phyloP scores from a whole-genome alignment of 768 basidiomycete species.

The Mycena vulgaris region DNA sequence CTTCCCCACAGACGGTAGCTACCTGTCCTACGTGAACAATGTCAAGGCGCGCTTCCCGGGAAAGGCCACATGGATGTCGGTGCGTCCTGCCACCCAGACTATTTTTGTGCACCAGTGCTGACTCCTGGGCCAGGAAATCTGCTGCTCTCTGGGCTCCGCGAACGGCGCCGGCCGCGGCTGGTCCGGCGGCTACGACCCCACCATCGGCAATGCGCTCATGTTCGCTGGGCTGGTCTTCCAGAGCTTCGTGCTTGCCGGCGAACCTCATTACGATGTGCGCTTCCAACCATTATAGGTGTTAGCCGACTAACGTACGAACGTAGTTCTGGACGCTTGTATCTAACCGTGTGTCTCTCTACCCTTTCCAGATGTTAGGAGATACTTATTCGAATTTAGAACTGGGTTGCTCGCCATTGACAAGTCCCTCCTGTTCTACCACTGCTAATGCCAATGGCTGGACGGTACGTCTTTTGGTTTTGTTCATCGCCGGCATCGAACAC shows the following conservation, averaged over 20 bases:
- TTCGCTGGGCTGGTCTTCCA: constrained; percentile 57
- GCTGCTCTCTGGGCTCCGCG: constrained; percentile 54
- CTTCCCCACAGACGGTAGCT: constrained; percentile 57
- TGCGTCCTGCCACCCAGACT: constrained; percentile 27
- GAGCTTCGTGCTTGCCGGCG: constrained; percentile 52
- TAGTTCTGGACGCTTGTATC: not conserved
- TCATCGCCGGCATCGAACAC: not conserved
- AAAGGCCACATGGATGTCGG: constrained; percentile 57
- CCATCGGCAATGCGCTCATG: constrained; percentile 58
- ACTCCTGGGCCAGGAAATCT: constrained; percentile 48
- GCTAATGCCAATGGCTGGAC: constrained; percentile 59
- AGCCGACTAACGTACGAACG: not conserved
- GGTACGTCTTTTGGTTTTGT: not conserved
- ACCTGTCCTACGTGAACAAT: constrained; percentile 48
- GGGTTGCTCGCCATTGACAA: constrained; percentile 55
- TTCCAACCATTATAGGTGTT: not conserved
- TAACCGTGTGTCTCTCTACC: not conserved
- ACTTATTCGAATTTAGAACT: not conserved
- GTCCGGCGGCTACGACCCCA: constrained; percentile 55
- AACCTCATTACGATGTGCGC: constrained; percentile 56
- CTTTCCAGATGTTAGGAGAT: not conserved
- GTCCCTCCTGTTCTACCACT: constrained; percentile 51
- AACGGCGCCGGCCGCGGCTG: constrained; percentile 53
- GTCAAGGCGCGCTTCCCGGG: constrained; percentile 46
- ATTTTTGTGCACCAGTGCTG: not conserved